Evolutionary conservation across 805 yeast species (phyloP).

Genomic region (Candida dajiaensis): DNA sequence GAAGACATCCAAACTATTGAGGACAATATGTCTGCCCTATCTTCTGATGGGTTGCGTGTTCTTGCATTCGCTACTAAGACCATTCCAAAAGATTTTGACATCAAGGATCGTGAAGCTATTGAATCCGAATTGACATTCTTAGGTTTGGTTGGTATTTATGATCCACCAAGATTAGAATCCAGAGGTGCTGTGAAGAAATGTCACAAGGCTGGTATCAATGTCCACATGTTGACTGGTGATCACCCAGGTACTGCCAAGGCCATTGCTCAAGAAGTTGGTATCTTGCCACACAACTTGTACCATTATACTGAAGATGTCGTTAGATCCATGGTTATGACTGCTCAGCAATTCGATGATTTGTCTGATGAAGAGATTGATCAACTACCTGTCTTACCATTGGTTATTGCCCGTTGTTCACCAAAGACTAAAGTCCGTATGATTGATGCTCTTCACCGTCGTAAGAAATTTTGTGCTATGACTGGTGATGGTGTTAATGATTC

Average conservation of each 20-base stretch:
- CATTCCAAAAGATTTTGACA: constrained; percentile 26
- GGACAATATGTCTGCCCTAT: constrained; percentile 50
- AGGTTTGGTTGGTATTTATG: constrained; percentile 74
- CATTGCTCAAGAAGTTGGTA: constrained; percentile 78
- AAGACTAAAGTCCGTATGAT: constrained; percentile 78
- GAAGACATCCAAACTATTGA: constrained; percentile 39
- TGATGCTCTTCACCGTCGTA: constrained; percentile 63
- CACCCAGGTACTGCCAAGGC: constrained; percentile 75
- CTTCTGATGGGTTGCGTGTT: constrained; percentile 65
- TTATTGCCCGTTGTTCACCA: constrained; percentile 80
- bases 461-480: constrained; percentile 70
- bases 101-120: constrained; percentile 36
- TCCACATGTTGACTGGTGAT: constrained; percentile 80
- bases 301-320: constrained; percentile 53
- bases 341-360: constrained; percentile 60
- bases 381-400: constrained; percentile 64
- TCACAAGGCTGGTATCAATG: constrained; percentile 71
- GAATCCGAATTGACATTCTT: constrained; percentile 51
- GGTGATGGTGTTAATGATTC: constrained; percentile 84
- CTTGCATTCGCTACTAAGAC: constrained; percentile 57
- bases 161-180: constrained; percentile 72
- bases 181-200: constrained; percentile 58
- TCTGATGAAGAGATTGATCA: constrained; percentile 55
- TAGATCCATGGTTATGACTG: constrained; percentile 69
- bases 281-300: constrained; percentile 54